phyloP scores from a whole-genome alignment of 2,329 filamentous ascomycete species.

The Lachnum nothofagi region DNA sequence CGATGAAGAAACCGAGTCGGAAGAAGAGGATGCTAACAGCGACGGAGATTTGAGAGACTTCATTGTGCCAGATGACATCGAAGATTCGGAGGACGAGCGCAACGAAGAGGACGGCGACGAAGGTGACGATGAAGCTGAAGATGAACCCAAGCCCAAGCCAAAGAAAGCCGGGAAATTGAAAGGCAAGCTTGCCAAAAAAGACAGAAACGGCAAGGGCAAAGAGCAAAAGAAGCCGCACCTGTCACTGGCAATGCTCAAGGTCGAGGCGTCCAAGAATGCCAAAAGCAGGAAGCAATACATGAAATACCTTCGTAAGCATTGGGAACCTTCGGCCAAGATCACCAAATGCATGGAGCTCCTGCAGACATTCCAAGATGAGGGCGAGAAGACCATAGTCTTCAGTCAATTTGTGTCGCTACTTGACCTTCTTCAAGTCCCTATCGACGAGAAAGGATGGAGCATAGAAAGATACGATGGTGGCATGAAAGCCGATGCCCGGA shows the following conservation, averaged over 20 bases:
- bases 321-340: slow-evolving; percentile 71
- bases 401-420: slow-evolving; percentile 76
- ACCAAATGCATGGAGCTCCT: slow-evolving; percentile 64
- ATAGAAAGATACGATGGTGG: slow-evolving; percentile 69
- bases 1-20: slow-evolving; percentile 22
- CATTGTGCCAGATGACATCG: slow-evolving; percentile 47
- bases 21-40: slow-evolving; percentile 32
- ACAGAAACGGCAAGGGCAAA: slow-evolving; percentile 37
- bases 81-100: slow-evolving; percentile 26
- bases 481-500: slow-evolving; percentile 63
- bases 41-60: slow-evolving; percentile 48
- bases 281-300: slow-evolving; percentile 64
- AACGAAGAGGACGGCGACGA: slow-evolving; percentile 33
- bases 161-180: slow-evolving; percentile 34
- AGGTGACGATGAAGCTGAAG: slow-evolving; percentile 29
- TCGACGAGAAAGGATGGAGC: slow-evolving; percentile 48
- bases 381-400: slow-evolving; percentile 77
- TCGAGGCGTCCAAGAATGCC: slow-evolving; percentile 58
- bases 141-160: slow-evolving; percentile 27
- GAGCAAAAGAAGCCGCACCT: slow-evolving; percentile 33
- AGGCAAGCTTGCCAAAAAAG: slow-evolving; percentile 25
- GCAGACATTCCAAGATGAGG: slow-evolving; percentile 35
- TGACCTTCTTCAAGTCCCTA: slow-evolving; percentile 69
- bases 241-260: slow-evolving; percentile 61
- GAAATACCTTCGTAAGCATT: slow-evolving; percentile 67